Evolutionary conservation across 805 yeast genomes (phyloP), one percentile per base, ranked within the genome.

Genomic region (Wickerhamomyces pijperi): DNA sequence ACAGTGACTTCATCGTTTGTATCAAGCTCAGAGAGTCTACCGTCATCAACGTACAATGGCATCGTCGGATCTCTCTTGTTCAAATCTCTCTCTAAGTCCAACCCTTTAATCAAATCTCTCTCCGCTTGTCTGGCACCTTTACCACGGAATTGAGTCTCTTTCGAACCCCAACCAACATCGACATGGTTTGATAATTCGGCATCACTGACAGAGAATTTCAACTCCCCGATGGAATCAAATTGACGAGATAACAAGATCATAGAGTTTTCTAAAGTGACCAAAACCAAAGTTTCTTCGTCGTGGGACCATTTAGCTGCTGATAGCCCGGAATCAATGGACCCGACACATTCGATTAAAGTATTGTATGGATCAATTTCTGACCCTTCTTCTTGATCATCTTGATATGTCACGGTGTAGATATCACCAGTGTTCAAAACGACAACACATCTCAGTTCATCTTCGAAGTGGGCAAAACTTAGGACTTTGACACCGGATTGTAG

Each of bases 141-240:
- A 38, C 99, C 99, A 59, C 82, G 78, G 59, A 92, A 92, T 61
- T 92, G 99, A 0, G 99, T 92, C 58, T 90, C 97, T 48, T 81
- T 79, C 45, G 82, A 83, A 54, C 99, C 99, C 99, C 99, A 92
- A 19, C 99, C 99, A 34, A 92, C 96, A 20, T 90, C 80, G 29
- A 92, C 96, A 54, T 92, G 95, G 47, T 78, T 79, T 2, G 87
- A 78, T 37, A 74, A 61, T 28, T 63, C 56, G 36, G 88, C 66
- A 55, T 92, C 98, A 8, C 68, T 70, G 0, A 72, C 63, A 35
- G 68, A 59, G 43, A 87, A 59, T 23, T 60, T 57, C 40, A 67
- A 68, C 52, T 90, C 97, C 11, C 74, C 63, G 19, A 90, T 68
- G 2, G 88, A 84, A 47, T 90, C 97, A 46, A 87, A 82, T 34